Evolutionary conservation across 73 alveolate genomes (phyloP).

Genomic region (Blepharisma japonicum): DNA sequence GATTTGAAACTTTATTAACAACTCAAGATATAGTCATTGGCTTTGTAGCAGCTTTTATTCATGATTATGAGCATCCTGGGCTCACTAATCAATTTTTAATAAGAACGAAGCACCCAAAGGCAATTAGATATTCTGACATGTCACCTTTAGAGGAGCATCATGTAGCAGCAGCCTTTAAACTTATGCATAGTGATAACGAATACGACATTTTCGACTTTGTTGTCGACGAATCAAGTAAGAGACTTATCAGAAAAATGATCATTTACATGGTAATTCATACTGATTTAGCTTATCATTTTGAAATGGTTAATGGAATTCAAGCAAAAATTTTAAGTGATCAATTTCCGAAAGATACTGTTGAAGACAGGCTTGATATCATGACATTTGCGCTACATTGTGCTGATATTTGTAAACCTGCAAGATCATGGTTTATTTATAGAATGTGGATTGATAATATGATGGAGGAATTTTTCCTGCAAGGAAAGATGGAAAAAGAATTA

Average conservation of each 20-base stretch:
- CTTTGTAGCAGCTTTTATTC: conserved; percentile 59
- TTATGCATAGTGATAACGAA: conserved; percentile 46
- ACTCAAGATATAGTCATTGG: conserved; percentile 52
- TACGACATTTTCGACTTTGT: conserved; percentile 61
- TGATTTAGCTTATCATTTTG: conserved; percentile 61
- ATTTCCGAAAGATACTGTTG: conserved; percentile 63
- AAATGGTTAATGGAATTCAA: conserved; percentile 52
- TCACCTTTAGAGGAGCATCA: conserved; percentile 82
- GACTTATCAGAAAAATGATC: conserved; percentile 52
- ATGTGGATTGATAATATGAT: conserved; percentile 81
- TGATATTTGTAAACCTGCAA: conserved; percentile 55
- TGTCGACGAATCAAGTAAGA: conserved; percentile 29
- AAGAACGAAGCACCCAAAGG: conserved; percentile 74
- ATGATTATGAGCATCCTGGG: conserved; percentile 77
- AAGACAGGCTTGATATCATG: conserved; percentile 48
- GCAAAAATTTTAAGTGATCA: conserved; percentile 53
- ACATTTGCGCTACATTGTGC: conserved; percentile 48
- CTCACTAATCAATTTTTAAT: conserved; percentile 56
- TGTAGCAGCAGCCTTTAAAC: conserved; percentile 69
- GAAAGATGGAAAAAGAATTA: conserved; percentile 81
- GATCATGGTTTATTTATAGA: conserved; percentile 47
- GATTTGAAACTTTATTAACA: background rate
- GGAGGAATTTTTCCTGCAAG: conserved; percentile 80
- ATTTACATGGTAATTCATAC: conserved; percentile 49
- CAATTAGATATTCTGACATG: conserved; percentile 70